Percentiles rank a stretch among this genome's conserved stretches.
Evolutionary conservation across 129 eudicot genomes (phyloP).

Genomic region (Mikania micrantha): DNA sequence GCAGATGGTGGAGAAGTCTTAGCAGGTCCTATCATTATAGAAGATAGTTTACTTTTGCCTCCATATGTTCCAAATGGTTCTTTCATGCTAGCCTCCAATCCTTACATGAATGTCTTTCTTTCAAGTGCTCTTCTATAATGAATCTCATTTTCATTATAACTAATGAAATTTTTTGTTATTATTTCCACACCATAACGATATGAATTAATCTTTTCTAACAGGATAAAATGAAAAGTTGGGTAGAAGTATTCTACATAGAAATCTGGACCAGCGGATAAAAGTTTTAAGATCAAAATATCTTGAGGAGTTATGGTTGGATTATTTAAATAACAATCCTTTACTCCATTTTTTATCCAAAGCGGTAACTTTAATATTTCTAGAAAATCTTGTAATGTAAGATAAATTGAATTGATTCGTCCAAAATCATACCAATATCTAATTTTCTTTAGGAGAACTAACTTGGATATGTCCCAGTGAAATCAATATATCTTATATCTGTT

Average conservation of each 20-base stretch:
- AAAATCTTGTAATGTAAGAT: background rate
- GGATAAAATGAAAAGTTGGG: background rate
- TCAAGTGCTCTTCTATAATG: background rate
- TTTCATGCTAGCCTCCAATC: too few relatives aligned
- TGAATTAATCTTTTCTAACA: background rate
- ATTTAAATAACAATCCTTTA: background rate
- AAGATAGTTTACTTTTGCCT: background rate
- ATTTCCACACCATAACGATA: too few relatives aligned
- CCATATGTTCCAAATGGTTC: background rate
- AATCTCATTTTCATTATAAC: background rate
- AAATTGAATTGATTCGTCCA: background rate
- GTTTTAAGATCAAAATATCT: background rate
- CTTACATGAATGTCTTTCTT: background rate
- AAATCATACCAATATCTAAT: background rate
- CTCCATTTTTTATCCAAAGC: background rate
- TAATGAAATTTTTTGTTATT: background rate
- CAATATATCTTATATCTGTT: background rate
- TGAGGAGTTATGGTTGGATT: background rate
- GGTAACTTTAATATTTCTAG: background rate
- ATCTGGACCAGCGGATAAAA: background rate
- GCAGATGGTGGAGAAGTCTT: background rate
- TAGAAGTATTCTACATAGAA: background rate
- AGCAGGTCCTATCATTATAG: background rate
- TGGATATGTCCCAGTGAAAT: background rate
- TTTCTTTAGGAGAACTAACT: background rate